Conservation (phyloP, 148 eudicot species). For the Vaccinium darrowii region DNA sequence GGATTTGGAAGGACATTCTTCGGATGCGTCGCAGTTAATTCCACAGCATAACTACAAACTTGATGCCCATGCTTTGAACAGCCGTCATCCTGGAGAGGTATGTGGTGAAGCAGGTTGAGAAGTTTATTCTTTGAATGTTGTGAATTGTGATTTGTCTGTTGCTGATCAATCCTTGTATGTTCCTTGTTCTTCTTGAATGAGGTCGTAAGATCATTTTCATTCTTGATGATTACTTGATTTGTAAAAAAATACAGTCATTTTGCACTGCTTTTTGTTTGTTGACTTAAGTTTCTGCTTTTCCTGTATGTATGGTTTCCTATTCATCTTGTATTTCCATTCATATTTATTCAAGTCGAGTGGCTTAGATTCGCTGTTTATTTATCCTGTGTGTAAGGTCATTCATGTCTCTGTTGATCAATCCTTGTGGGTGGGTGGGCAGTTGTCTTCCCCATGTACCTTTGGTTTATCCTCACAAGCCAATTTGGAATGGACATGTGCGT, state of each 20-base stretch:
- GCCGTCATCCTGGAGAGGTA: conserved; percentile 99
- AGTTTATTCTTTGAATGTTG: background rate
- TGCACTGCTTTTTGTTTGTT: background rate
- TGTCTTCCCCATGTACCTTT: background rate
- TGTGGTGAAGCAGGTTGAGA: conserved; percentile 15
- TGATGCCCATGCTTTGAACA: conserved; percentile 86
- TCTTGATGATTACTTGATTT: background rate
- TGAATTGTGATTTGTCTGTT: background rate
- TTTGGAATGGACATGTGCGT: background rate
- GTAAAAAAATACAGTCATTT: background rate
- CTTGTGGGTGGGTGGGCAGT: background rate
- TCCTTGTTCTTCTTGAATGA: background rate
- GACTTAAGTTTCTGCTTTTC: background rate
- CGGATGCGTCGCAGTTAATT: conserved; percentile 79
- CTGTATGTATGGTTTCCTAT: background rate
- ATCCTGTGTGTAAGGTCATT: background rate
- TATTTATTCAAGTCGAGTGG: background rate
- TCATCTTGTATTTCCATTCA: background rate
- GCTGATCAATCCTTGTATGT: background rate
- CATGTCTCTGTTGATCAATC: background rate
- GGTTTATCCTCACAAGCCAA: background rate
- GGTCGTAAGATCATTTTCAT: background rate
- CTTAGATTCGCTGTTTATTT: background rate
- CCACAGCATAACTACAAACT: conserved; percentile 99
- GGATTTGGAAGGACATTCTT: conserved; percentile 68